Conservation (phyloP, 1,284 basidiomycete genomes). For the Trichosporon asahii region DNA sequence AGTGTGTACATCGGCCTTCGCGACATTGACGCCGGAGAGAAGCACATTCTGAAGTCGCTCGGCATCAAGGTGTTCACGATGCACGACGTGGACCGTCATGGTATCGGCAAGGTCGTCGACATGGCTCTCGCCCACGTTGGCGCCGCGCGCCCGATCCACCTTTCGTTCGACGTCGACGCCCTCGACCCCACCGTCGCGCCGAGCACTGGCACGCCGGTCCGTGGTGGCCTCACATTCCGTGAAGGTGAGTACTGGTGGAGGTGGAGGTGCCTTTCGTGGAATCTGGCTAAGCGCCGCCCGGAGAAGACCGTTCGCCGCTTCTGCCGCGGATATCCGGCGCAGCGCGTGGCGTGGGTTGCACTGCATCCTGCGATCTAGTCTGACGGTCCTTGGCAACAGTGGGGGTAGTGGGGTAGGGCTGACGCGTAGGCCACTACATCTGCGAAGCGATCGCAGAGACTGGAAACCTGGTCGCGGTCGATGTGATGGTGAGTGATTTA, state of each 20-base stretch:
- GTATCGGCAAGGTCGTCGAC: slow-evolving; percentile 91
- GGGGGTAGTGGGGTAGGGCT: not conserved
- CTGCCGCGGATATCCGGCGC: not conserved
- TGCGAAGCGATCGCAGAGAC: slow-evolving; percentile 94
- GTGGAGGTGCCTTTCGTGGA: not conserved
- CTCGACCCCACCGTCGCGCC: slow-evolving; percentile 91
- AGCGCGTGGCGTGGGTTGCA: too few species aligned
- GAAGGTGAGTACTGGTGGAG: slow-evolving; percentile 70
- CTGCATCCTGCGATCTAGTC: not conserved
- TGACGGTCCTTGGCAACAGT: not conserved
- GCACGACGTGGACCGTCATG: slow-evolving; percentile 97
- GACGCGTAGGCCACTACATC: slow-evolving; percentile 60
- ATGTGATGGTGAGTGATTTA: slow-evolving; percentile 69
- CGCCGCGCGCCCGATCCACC: slow-evolving; percentile 82
- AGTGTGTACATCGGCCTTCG: slow-evolving; percentile 84
- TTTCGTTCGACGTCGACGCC: slow-evolving; percentile 96
- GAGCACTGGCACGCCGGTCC: slow-evolving; percentile 63
- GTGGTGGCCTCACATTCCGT: slow-evolving; percentile 93
- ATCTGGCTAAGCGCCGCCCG: slow-evolving; percentile 1
- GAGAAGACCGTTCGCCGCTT: not conserved
- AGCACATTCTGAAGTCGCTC: slow-evolving; percentile 77
- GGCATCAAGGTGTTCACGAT: slow-evolving; percentile 93
- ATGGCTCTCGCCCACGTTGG: slow-evolving; percentile 95
- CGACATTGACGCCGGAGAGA: slow-evolving; percentile 88
- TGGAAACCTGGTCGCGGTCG: slow-evolving; percentile 82